Evolutionary conservation across 1,284 basidiomycete species (phyloP).

Genomic region (Boletus smithii): DNA sequence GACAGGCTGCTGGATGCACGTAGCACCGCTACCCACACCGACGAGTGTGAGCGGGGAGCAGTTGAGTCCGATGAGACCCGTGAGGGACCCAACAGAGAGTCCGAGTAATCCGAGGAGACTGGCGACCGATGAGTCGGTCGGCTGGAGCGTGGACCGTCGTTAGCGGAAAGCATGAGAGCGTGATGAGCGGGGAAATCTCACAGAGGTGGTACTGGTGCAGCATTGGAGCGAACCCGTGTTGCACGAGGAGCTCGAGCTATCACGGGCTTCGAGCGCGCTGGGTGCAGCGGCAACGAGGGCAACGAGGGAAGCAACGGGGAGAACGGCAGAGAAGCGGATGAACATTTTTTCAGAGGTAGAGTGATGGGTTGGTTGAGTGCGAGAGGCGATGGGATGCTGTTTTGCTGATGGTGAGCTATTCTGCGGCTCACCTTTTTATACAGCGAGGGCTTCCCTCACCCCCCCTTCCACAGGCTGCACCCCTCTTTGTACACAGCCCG

Average conservation of each 20-base stretch:
- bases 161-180: background rate
- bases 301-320: constrained; percentile 6
- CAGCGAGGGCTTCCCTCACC: background rate
- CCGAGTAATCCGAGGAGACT: background rate
- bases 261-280: background rate
- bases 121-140: background rate
- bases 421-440: constrained; percentile 9
- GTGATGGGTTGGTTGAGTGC: background rate
- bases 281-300: constrained; percentile 7
- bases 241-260: constrained; percentile 1
- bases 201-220: constrained; percentile 3
- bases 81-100: background rate
- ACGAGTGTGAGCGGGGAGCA: no score
- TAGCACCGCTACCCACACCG: background rate
- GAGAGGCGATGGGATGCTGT: background rate
- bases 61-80: constrained; percentile 1
- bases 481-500: background rate
- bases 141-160: constrained; percentile 1
- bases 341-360: background rate
- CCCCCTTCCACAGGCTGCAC: background rate
- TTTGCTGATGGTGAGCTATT: background rate
- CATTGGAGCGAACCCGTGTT: constrained; percentile 9
- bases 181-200: background rate
- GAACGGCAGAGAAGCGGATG: constrained; percentile 6
- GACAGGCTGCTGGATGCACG: constrained; percentile 12